phyloP scores from a whole-genome alignment of 163 green algal species.

The Coccomyxa subellipsoidea region DNA sequence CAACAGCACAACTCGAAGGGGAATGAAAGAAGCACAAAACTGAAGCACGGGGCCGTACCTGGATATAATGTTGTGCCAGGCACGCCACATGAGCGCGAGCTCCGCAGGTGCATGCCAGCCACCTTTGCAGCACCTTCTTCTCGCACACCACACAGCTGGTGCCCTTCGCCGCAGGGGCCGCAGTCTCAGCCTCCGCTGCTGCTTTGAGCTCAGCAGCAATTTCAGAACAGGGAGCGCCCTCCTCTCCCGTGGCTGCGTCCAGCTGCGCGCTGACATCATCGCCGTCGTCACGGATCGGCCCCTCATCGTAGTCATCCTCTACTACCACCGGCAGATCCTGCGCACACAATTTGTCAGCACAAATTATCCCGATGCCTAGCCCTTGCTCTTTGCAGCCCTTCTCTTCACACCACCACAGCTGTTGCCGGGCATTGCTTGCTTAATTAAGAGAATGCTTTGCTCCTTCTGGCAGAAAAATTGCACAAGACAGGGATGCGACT shows the following conservation, averaged over 20 bases:
- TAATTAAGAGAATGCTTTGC: background rate
- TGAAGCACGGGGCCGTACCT: background rate
- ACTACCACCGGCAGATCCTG: constrained; percentile 18
- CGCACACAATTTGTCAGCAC: background rate
- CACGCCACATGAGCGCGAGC: constrained; percentile 41
- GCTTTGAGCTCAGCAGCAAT: background rate
- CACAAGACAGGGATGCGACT: background rate
- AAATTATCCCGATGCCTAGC: too few relatives aligned
- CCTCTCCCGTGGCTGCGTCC: background rate
- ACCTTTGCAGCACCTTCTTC: constrained; percentile 27
- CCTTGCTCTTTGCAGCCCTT: too few relatives aligned
- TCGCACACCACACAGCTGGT: constrained; percentile 38
- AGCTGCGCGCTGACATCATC: background rate
- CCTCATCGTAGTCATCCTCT: constrained; percentile 22
- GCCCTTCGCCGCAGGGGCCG: background rate
- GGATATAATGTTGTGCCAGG: constrained; percentile 39
- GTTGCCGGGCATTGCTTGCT: background rate
- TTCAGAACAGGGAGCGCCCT: background rate
- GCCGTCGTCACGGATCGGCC: background rate
- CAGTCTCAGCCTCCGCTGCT: background rate
- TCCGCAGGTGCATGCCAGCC: constrained; percentile 30
- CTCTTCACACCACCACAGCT: too few relatives aligned
- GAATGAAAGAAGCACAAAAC: background rate
- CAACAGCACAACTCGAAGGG: background rate
- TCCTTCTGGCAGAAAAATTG: background rate